Base-by-base conservation (phyloP, 2,329 filamentous ascomycete species). In the Lachnellula cervina region DNA sequence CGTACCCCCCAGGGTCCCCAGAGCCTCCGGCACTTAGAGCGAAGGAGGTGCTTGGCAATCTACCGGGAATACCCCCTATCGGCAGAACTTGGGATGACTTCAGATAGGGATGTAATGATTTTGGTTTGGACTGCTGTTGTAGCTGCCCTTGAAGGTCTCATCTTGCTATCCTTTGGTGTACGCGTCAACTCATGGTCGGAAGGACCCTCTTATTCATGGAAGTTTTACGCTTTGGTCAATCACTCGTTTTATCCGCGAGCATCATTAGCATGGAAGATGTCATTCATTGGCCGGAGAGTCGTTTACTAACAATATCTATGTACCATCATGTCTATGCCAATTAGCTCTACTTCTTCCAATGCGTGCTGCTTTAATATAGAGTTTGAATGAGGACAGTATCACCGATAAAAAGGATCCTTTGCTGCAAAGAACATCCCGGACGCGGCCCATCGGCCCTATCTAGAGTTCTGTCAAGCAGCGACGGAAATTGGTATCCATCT, bases 51-150 rank as follows among this genome's bases (percentile, higher is more conserved):
- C 23, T 23, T 14, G 25, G 11, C 23, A 8, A 35, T 49, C 19
- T 48, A 48, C 45, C 56, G 46, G 52, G 32, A 51, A 55, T 57
- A 47, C 51, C 49, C 52, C 35, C 45, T 34, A 32, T 50, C 53
- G 32, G 38, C 51, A 42, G 51, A 49, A 32, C 51, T 28, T 40
- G n/a, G 23, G 23, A 17, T n/a, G 14, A 40, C 21, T 42, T 42
- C 49, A 62, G 19, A 17, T 40, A 38, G 16, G 44, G n/a, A 19
- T 21, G 19, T 16, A 23, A n/a, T 8, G 5, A 25, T 47, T 35
- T n/a, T 47, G 25, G 7, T 16, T 11, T 17, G 13, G 42, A 19
- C 2, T 19, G 19, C 21, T 16, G 21, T 32, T 14, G 19, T 46
- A 25, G 11, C 21, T 46, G 8, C 43, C 21, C 21, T 21, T 47